phyloP scores from a whole-genome alignment of 83 land plant species.

The Picea abies region DNA sequence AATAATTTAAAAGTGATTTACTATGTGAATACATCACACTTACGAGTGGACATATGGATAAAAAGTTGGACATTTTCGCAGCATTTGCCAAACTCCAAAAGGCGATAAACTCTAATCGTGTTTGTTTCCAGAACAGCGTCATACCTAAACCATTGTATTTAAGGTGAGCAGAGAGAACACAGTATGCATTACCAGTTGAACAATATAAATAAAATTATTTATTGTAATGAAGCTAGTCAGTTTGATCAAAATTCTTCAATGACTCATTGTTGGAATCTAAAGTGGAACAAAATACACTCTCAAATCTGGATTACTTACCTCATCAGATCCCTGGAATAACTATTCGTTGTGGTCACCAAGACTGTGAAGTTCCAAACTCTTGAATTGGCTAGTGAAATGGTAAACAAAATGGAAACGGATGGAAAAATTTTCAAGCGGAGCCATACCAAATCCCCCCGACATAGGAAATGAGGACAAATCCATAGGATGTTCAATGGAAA shows the following conservation, averaged over 20 bases:
- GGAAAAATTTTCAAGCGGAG: not conserved
- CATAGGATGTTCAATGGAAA: too few species aligned
- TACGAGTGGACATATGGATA: conserved; percentile 92
- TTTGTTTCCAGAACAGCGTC: conserved; percentile 82
- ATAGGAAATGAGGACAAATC: not conserved
- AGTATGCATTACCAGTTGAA: too few species aligned
- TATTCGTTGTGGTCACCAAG: not conserved
- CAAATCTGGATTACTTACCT: not conserved
- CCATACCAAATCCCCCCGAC: not conserved
- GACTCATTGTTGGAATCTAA: too few species aligned
- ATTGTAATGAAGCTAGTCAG: too few species aligned
- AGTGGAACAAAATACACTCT: not conserved
- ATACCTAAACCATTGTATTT: conserved; percentile 50
- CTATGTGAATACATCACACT: too few species aligned
- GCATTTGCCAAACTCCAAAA: conserved; percentile 64
- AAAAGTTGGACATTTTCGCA: conserved; percentile 74
- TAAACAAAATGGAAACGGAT: not conserved
- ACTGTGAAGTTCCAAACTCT: not conserved
- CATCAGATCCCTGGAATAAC: not conserved
- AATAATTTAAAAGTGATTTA: too few species aligned
- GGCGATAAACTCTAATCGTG: conserved; percentile 67
- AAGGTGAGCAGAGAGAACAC: too few species aligned
- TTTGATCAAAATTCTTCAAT: too few species aligned
- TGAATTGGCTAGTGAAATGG: not conserved
- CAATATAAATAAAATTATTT: too few species aligned